A percentile compares a stretch with the other conserved stretches of the same genome.
These are phyloP conservation scores for Allomyces macrogynus DNA, from an alignment of 192 early-diverging fungal species.

Conservation along the genomic window DNA sequence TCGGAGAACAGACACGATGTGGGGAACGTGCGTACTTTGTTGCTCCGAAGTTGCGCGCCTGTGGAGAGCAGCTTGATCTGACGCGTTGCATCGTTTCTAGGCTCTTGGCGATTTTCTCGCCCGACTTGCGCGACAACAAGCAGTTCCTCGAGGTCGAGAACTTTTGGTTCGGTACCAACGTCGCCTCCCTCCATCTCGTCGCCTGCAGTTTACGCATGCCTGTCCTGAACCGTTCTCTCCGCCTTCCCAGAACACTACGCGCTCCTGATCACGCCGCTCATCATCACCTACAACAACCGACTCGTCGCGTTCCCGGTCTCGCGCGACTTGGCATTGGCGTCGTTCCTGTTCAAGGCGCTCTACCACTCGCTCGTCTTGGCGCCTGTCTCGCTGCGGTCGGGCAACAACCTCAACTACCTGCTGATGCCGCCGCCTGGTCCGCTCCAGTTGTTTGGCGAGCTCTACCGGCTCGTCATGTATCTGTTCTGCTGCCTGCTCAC, in stretches of 20 bases:
- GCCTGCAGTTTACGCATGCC: not conserved
- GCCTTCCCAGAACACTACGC: conserved; percentile 20
- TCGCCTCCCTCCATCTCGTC: not conserved
- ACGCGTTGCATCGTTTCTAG: conserved; percentile 1
- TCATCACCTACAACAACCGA: conserved; percentile 29
- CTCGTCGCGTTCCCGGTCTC: conserved; percentile 27
- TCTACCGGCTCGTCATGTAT: conserved; percentile 20
- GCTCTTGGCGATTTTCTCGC: conserved; percentile 22
- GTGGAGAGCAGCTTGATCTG: not conserved
- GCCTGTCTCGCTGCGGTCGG: conserved; percentile 17
- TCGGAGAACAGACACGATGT: conserved; percentile 14
- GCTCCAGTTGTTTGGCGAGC: conserved; percentile 13
- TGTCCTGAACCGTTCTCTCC: not conserved
- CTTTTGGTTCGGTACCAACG: conserved; percentile 23
- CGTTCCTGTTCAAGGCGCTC: conserved; percentile 24
- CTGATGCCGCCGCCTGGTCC: conserved; percentile 12
- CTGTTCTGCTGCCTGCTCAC: conserved; percentile 15
- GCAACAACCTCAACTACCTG: conserved; percentile 28
- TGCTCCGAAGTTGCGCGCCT: not conserved
- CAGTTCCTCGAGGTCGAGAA: conserved; percentile 24
- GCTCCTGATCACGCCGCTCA: conserved; percentile 19
- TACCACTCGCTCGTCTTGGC: conserved; percentile 27
- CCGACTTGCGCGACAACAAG: conserved; percentile 26
- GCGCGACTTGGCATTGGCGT: conserved; percentile 20
- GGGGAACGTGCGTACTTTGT: conserved; percentile 16